Evolutionary conservation across 768 basidiomycete genomes (phyloP).

Genomic region (Suillus lakei): DNA sequence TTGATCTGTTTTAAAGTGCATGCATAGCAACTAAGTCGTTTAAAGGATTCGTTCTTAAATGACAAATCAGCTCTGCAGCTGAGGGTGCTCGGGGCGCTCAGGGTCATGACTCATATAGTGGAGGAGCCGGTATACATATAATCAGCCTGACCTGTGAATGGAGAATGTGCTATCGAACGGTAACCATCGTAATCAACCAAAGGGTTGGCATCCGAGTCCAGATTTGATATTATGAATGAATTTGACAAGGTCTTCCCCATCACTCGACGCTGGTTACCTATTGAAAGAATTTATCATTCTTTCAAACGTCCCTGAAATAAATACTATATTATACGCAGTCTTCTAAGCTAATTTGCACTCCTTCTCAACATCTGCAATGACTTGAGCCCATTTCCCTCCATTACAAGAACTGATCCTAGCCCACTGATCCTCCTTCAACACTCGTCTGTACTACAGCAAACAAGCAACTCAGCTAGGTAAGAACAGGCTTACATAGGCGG

Average conservation of each 20-base stretch:
- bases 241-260: too few species aligned
- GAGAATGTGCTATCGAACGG: too few species aligned
- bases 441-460: constrained; percentile 22
- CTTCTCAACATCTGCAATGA: constrained; percentile 28
- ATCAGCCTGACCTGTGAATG: background rate
- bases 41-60: background rate
- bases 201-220: too few species aligned
- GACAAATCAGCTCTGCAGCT: background rate
- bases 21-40: background rate
- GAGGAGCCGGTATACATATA: background rate
- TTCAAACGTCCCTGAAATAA: background rate
- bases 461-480: constrained; percentile 14
- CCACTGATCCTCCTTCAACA: constrained; percentile 31
- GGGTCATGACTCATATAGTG: background rate
- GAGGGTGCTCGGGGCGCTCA: background rate
- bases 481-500: background rate
- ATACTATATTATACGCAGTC: background rate
- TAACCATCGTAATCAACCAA: too few species aligned
- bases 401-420: constrained; percentile 27
- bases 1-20: background rate
- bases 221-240: too few species aligned
- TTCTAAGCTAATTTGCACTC: constrained; percentile 27
- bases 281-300: background rate
- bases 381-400: constrained; percentile 29
- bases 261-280: too few species aligned